Evolutionary conservation across 2,329 filamentous ascomycete species (phyloP), one percentile per base, ranked within the genome.

Genomic region (Fusarium sp.): DNA sequence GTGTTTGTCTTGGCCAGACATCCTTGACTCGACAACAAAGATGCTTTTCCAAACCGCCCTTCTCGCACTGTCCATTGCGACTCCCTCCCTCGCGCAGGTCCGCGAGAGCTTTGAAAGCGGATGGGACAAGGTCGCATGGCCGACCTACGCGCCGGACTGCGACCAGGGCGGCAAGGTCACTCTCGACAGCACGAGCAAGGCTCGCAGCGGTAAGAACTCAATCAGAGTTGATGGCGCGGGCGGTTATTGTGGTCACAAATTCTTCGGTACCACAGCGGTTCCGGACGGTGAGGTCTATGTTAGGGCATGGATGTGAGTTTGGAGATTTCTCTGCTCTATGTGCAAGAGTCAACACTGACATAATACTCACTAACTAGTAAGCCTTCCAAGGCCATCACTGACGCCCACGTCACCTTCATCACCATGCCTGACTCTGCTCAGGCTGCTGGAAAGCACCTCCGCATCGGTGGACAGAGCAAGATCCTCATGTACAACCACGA

Each of bases 401-500:
- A 86, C 80, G 85, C 87, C 22, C 90, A 91, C 81, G 88, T 91
- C 70, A 86, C 88, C 56, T 91, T 91, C 84, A 91, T 91, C 82
- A 90, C 89, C 22, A 90, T 91, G 88, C 87, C 89, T 3, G 90
- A 91, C 81, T 83, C 88, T 0, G 84, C 87, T 2, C 88, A 89
- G 69, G 88, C 86, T 68, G 79, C 80, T 52, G 86, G 87, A 63
- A 91, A 91, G 81, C 89, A 91, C 76, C 87, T 91, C 35, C 88
- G 90, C 65, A 90, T 91, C 68, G 89, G 89, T 50, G 89, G 89
- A 6, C 89, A 91, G 80, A 87, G 82, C 82, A 85, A 87, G 72
- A 91, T 91, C 77, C 81, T 91, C 37, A 91, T 91, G 89, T 91
- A 88, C 84, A 91, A 91, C 85, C 89, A 89, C 79, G 89, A 91